Percentiles rank a stretch among this genome's conserved stretches.
Evolutionary conservation across 495 filamentous ascomycete species (phyloP).

Genomic region (Aspergillus wentii): DNA sequence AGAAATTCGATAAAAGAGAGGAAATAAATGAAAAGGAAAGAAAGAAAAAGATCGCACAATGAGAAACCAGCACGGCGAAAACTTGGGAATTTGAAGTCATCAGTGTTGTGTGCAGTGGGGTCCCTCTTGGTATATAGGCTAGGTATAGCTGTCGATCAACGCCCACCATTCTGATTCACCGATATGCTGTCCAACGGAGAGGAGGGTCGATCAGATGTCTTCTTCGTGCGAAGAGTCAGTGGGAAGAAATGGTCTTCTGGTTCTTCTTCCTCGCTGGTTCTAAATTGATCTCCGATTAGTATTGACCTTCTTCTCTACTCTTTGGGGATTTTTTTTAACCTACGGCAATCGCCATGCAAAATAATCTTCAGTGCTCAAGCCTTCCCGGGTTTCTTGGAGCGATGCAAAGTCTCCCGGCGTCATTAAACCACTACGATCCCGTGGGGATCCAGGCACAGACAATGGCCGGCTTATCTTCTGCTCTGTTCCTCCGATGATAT

Average conservation of each 20-base stretch:
- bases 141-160: conserved; percentile 5
- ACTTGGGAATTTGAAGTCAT: too few species aligned
- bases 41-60: too few species aligned
- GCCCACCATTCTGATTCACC: conserved; percentile 22
- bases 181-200: conserved; percentile 40
- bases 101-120: too few species aligned
- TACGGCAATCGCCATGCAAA: conserved; percentile 97
- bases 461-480: conserved; percentile 92
- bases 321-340: too few species aligned
- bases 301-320: too few species aligned
- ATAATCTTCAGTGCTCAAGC: conserved; percentile 93
- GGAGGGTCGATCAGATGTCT: conserved; percentile 27
- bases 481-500: conserved; percentile 83
- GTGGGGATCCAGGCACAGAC: conserved; percentile 87
- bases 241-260: conserved; percentile 92
- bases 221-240: conserved; percentile 63
- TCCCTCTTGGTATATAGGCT: too few species aligned
- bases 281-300: too few species aligned
- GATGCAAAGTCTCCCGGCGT: conserved; percentile 97
- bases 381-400: conserved; percentile 89
- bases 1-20: too few species aligned
- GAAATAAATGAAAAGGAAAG: too few species aligned
- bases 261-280: conserved; percentile 83
- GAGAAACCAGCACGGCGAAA: too few species aligned
- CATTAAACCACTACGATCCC: conserved; percentile 95